phyloP scores from a whole-genome alignment of 345 rosid genomes.

The Litchi chinensis region DNA sequence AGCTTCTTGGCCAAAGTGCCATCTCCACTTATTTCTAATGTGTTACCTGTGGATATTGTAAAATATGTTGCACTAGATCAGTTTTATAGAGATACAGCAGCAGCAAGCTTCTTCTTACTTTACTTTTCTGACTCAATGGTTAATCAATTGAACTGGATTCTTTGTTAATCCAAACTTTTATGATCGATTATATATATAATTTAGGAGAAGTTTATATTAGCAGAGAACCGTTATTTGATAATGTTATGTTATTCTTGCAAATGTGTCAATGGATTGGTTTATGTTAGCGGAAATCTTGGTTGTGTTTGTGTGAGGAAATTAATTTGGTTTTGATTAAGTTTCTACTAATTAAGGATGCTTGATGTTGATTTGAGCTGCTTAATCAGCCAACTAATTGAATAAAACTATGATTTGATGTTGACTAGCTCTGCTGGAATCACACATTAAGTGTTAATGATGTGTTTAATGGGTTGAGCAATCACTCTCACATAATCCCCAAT shows the following conservation, averaged over 20 bases:
- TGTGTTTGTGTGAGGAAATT: background rate
- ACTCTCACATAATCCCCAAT: conserved; percentile 11
- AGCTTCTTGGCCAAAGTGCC: conserved; percentile 71
- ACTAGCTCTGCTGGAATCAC: conserved; percentile 24
- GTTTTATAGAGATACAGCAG: conserved; percentile 8
- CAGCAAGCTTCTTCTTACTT: background rate
- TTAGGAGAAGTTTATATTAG: background rate
- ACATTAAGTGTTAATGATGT: conserved; percentile 10
- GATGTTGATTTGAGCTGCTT: background rate
- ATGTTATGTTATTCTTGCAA: background rate
- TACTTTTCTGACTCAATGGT: no score
- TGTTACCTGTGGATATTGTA: conserved; percentile 31
- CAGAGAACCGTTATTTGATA: background rate
- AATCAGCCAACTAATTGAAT: background rate
- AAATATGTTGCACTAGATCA: conserved; percentile 27
- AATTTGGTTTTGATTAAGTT: background rate
- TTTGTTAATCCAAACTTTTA: background rate
- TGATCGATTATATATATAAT: background rate
- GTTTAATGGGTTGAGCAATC: conserved; percentile 21
- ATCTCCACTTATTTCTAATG: conserved; percentile 33
- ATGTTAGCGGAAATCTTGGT: background rate
- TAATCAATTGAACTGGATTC: no score
- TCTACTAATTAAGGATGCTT: conserved; percentile 5
- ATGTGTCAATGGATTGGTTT: background rate
- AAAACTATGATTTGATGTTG: background rate